phyloP scores from a whole-genome alignment of 257 asterid species.

The Rhazya stricta region DNA sequence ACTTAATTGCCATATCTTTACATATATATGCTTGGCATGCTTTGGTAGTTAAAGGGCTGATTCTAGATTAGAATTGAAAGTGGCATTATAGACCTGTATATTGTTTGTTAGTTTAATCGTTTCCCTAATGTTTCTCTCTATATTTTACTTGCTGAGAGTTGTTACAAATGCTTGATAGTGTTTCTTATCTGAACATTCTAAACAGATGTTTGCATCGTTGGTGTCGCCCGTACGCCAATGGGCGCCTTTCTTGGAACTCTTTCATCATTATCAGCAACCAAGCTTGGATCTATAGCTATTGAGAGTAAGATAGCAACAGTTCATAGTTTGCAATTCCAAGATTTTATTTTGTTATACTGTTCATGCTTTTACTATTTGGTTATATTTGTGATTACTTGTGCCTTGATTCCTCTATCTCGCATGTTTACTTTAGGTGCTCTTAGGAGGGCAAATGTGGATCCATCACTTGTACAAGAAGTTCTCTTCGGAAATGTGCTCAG shows the following conservation, averaged over 20 bases:
- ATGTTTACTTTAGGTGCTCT: conserved; percentile 65
- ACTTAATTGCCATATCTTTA: background rate
- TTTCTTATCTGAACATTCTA: background rate
- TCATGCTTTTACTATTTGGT: conserved; percentile 1
- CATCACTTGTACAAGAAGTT: conserved; percentile 89
- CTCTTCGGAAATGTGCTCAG: conserved; percentile 93
- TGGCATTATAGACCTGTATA: background rate
- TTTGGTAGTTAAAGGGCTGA: background rate
- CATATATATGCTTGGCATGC: background rate
- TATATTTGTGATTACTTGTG: conserved; percentile 1
- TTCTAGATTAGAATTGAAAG: background rate
- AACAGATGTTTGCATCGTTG: conserved; percentile 94
- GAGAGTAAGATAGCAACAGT: conserved; percentile 48
- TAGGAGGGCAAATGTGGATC: conserved; percentile 80
- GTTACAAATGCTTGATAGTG: background rate
- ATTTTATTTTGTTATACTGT: conserved; percentile 8
- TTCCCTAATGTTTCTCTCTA: background rate
- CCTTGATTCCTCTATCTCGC: conserved; percentile 10
- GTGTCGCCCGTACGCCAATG: conserved; percentile 96
- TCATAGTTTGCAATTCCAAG: background rate
- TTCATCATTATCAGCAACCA: conserved; percentile 86
- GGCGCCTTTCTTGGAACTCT: conserved; percentile 92
- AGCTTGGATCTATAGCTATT: conserved; percentile 92
- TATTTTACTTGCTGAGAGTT: background rate
- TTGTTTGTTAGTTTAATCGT: background rate